These are phyloP conservation scores for Pseudevernia furfuracea DNA, from an alignment of 495 filamentous ascomycete species.

Conservation along the genomic window DNA sequence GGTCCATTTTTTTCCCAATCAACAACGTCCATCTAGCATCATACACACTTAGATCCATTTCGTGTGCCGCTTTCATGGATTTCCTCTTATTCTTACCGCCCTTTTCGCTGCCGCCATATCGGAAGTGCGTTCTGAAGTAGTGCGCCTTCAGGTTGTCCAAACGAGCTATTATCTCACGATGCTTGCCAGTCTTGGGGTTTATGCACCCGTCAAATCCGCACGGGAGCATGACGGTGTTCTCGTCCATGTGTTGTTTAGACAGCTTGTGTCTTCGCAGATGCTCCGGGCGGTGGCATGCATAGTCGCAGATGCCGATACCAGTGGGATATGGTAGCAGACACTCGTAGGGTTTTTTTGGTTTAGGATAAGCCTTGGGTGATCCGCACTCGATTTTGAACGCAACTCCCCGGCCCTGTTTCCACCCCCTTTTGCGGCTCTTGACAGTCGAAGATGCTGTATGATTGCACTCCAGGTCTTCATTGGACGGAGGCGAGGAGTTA, in stretches of 20 bases:
- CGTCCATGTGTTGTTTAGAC: neutral
- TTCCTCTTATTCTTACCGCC: slow-evolving; percentile 7
- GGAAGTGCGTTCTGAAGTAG: slow-evolving; percentile 16
- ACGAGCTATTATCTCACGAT: neutral
- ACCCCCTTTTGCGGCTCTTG: neutral
- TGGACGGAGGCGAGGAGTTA: neutral
- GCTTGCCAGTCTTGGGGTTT: neutral
- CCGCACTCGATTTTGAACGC: neutral
- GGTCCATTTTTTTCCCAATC: neutral
- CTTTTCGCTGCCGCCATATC: neutral
- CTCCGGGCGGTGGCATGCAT: slow-evolving; percentile 10
- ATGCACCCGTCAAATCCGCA: slow-evolving; percentile 3
- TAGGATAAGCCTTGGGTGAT: no score
- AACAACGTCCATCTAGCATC: neutral
- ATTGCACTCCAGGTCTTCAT: neutral
- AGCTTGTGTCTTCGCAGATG: slow-evolving; percentile 14
- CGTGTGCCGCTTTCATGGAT: slow-evolving; percentile 3
- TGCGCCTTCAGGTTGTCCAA: slow-evolving; percentile 15
- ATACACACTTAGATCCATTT: neutral
- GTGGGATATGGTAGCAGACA: slow-evolving; percentile 3
- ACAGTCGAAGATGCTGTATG: neutral
- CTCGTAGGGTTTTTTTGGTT: neutral
- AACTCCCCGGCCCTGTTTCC: neutral
- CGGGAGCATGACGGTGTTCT: neutral
- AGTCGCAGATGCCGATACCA: neutral